Percentiles rank a stretch among this genome's conserved stretches.
These are phyloP conservation scores for Xanthoceras sorbifolium DNA, from an alignment of 345 rosid genomes.

Conservation along the genomic window DNA sequence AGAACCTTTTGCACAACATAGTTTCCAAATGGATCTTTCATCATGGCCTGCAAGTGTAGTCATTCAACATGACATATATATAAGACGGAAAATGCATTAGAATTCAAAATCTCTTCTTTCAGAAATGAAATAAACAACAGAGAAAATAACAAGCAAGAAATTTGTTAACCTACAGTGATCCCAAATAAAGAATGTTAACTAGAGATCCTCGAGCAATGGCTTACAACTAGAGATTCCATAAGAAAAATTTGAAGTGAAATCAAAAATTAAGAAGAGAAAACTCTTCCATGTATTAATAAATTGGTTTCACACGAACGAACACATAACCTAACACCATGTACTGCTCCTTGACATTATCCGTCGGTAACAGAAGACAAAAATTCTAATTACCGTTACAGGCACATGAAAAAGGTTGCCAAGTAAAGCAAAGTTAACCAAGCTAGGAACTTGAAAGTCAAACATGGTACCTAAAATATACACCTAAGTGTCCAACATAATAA, in stretches of 20 bases:
- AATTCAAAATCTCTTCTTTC: neutral
- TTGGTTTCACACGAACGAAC: neutral
- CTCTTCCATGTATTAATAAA: neutral
- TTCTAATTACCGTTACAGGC: neutral
- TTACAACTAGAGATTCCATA: neutral
- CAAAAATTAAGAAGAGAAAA: neutral
- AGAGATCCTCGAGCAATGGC: neutral
- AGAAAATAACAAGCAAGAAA: neutral
- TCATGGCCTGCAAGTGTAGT: conserved; percentile 79
- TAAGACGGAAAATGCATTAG: neutral
- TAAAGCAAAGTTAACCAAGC: neutral
- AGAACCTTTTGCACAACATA: conserved; percentile 96
- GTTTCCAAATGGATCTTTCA: conserved; percentile 98
- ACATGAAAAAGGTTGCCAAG: neutral
- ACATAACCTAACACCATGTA: neutral
- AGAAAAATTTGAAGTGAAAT: neutral
- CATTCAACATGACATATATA: neutral
- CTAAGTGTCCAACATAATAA: neutral
- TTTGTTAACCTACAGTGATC: neutral
- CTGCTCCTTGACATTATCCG: neutral
- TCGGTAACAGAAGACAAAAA: neutral
- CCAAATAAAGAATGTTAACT: neutral
- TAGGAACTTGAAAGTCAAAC: neutral
- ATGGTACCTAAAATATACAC: neutral
- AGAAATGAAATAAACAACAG: neutral